Percentiles rank a stretch among this genome's conserved stretches.
These are phyloP conservation scores for Madurella fahalii DNA, from an alignment of 2,329 filamentous ascomycete genomes.

Conservation along the genomic window DNA sequence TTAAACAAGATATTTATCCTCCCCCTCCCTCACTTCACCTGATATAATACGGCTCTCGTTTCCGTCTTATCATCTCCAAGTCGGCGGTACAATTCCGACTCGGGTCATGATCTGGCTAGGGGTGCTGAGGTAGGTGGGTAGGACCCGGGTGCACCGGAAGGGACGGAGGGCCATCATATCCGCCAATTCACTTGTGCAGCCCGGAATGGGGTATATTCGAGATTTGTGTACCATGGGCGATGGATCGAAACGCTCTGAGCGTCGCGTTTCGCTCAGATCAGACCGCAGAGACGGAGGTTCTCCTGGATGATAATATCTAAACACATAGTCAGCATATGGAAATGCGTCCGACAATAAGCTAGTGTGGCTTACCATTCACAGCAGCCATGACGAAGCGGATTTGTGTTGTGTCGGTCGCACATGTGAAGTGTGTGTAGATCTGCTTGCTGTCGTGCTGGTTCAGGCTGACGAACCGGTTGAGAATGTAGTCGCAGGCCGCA, in stretches of 20 bases:
- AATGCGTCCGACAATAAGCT: not conserved
- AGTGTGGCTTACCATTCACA: constrained; percentile 76
- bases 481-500: constrained; percentile 95
- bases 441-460: constrained; percentile 99
- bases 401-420: constrained; percentile 96
- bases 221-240: not conserved
- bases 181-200: not conserved
- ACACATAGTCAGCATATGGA: constrained; percentile 38
- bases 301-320: constrained; percentile 99
- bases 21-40: constrained; percentile 9
- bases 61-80: constrained; percentile 23
- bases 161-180: not conserved
- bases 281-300: constrained; percentile 92
- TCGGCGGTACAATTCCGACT: not conserved
- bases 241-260: not conserved
- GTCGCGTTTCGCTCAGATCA: constrained; percentile 64
- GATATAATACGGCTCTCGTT: constrained; percentile 8
- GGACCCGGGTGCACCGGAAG: not conserved
- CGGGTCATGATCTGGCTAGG: not conserved
- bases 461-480: constrained; percentile 95
- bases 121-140: not conserved
- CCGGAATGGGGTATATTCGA: constrained; percentile 13
- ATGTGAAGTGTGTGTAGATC: constrained; percentile 99
- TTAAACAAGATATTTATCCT: constrained; percentile 29
- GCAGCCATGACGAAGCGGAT: constrained; percentile 99